Evolutionary conservation across 495 filamentous ascomycete genomes (phyloP), one percentile per base, ranked within the genome.

Genomic region (Penicillium soppii): DNA sequence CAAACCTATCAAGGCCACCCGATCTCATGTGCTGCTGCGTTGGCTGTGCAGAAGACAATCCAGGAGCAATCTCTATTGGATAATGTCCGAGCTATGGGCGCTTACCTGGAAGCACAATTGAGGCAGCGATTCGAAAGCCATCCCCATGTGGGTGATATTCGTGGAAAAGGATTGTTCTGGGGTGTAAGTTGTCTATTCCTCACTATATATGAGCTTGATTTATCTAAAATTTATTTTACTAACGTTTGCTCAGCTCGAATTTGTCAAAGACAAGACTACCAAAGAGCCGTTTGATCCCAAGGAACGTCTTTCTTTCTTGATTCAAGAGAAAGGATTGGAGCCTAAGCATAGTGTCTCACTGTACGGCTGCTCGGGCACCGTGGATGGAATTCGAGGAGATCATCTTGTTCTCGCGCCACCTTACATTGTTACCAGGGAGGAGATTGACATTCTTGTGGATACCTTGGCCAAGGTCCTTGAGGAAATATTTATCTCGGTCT

Each of bases 321-420:
- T 90, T 7, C 74, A 83, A 50, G 74, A 81, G 47, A 73, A 70
- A 7, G 83, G 75, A 0, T 57, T 87, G 25, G 54, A 62, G 0
- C 51, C 71, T 0, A 67, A 79, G 10, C 80, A 84, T 52, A 76
- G 75, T 16, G 79, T 95, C 52, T 82, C 77, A 0, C 57, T 95
- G 15, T 95, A 94, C 63, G 84, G 84, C 17, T 83, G 84, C 5
- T 63, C 74, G 2, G 90, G 89, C 4, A 84, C 84, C 0, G 81
- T 75, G 1, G 86, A 90, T 59, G 87, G 88, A 0, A 61, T 77
- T 23, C 66, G 57, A 3, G 90, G 89, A 1, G 91, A 96, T 58
- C 86, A 91, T 70, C 67, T 92, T 12, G 70, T 95, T 26, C 56
- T 96, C 47, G 79, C 86, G 17, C 91, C 91, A 3, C 77, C 90